phyloP scores from a whole-genome alignment of 2,329 filamentous ascomycete genomes.

The Botrytis medusae region DNA sequence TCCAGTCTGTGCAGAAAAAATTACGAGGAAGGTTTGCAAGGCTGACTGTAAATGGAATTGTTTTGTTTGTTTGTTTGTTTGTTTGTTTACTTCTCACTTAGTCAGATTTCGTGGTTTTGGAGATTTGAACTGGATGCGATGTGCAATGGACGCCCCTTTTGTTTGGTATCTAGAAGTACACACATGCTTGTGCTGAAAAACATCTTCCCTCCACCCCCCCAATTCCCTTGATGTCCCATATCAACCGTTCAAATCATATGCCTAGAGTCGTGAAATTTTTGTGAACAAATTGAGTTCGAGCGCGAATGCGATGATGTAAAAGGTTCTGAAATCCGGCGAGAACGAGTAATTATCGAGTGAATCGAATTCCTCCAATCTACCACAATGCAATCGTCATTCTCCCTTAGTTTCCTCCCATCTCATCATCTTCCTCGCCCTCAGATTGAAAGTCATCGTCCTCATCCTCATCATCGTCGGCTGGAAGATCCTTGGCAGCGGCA shows the following conservation, averaged over 20 bases:
- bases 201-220: slow-evolving; percentile 8
- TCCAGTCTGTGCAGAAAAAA: slow-evolving; percentile 19
- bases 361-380: slow-evolving; percentile 25
- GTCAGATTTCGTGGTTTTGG: background rate
- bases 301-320: slow-evolving; percentile 18
- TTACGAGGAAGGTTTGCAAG: background rate
- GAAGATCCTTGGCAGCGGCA: slow-evolving; percentile 80
- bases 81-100: slow-evolving; percentile 2
- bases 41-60: background rate
- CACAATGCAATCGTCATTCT: slow-evolving; percentile 13
- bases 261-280: slow-evolving; percentile 25
- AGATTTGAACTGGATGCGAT: slow-evolving; percentile 5
- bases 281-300: slow-evolving; percentile 17
- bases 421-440: slow-evolving; percentile 63
- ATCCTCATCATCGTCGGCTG: slow-evolving; percentile 72
- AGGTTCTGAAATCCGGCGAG: slow-evolving; percentile 27
- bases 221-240: slow-evolving; percentile 16
- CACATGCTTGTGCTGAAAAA: slow-evolving; percentile 20
- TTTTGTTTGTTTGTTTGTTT: background rate
- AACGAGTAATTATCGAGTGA: slow-evolving; percentile 22
- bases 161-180: slow-evolving; percentile 31
- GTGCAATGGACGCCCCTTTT: slow-evolving; percentile 25
- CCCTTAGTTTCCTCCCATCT: slow-evolving; percentile 60
- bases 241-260: slow-evolving; percentile 33
- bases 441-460: slow-evolving; percentile 69